Evolutionary conservation across 371 early-diverging fungal species (phyloP).

Genomic region (Ordospora colligata): DNA sequence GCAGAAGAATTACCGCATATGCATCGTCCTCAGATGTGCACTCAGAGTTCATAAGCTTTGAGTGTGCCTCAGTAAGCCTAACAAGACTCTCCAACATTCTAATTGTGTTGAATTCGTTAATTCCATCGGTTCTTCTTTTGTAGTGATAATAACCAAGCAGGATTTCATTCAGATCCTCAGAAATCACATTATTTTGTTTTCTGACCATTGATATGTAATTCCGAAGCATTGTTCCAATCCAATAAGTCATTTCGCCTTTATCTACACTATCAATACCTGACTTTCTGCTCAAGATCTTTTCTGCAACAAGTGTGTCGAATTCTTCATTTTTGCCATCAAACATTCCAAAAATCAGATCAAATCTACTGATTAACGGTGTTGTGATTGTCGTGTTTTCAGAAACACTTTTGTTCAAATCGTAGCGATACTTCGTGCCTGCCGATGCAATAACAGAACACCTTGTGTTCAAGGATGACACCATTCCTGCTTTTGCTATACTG

Average conservation of each 20-base stretch:
- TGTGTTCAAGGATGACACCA: conserved; percentile 54
- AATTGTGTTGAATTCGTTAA: conserved; percentile 53
- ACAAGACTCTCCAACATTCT: conserved; percentile 60
- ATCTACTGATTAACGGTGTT: conserved; percentile 58
- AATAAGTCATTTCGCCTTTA: conserved; percentile 3
- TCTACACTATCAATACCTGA: neutral
- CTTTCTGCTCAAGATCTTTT: conserved; percentile 33
- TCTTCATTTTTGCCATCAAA: conserved; percentile 23
- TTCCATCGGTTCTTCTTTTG: conserved; percentile 39
- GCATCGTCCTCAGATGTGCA: conserved; percentile 35
- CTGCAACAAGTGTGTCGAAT: conserved; percentile 14
- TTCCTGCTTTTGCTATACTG: conserved; percentile 61
- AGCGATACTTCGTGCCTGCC: conserved; percentile 26
- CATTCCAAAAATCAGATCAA: conserved; percentile 59
- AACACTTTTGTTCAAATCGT: conserved; percentile 43
- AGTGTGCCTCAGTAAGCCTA: conserved; percentile 56
- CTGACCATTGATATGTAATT: conserved; percentile 26
- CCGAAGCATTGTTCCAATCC: conserved; percentile 20
- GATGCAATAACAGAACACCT: conserved; percentile 60
- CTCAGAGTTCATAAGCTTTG: conserved; percentile 37
- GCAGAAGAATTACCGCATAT: conserved; percentile 41
- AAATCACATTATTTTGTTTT: conserved; percentile 24
- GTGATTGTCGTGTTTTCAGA: conserved; percentile 51
- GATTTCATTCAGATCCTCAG: conserved; percentile 14
- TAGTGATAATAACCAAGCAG: conserved; percentile 52